These are phyloP conservation scores for Talaromyces pinophilus DNA, from an alignment of 2,329 filamentous ascomycete species.

Conservation along the genomic window DNA sequence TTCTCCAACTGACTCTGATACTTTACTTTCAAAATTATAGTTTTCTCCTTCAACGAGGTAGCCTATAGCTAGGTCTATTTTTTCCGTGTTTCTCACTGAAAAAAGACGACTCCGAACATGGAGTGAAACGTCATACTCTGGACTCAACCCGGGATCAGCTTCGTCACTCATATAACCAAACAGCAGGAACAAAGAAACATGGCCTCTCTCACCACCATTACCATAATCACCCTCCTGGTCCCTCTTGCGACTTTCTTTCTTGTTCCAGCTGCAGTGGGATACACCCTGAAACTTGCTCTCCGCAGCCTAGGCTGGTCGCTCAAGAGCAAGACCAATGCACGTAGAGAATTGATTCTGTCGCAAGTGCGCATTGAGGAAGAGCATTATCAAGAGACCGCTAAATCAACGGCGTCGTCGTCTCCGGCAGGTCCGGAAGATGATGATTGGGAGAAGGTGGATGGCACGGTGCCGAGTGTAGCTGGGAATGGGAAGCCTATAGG, in stretches of 20 bases:
- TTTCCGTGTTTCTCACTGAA: not conserved
- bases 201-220: slow-evolving; percentile 38
- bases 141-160: not conserved
- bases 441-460: slow-evolving; percentile 70
- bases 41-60: not conserved
- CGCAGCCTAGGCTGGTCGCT: slow-evolving; percentile 61
- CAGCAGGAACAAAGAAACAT: slow-evolving; percentile 30
- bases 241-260: slow-evolving; percentile 37
- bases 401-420: slow-evolving; percentile 24
- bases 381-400: slow-evolving; percentile 34
- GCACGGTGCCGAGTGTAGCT: slow-evolving; percentile 49
- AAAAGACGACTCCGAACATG: slow-evolving; percentile 8
- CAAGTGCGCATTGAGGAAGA: slow-evolving; percentile 50
- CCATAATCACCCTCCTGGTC: slow-evolving; percentile 36
- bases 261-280: slow-evolving; percentile 38
- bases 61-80: not conserved
- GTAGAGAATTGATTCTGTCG: slow-evolving; percentile 57
- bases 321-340: slow-evolving; percentile 63
- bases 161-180: slow-evolving; percentile 4
- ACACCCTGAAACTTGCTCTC: slow-evolving; percentile 39
- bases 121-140: slow-evolving; percentile 6
- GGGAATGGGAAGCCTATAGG: slow-evolving; percentile 49
- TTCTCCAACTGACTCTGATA: not conserved
- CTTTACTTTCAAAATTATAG: not conserved
- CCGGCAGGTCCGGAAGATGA: slow-evolving; percentile 52